Percentiles rank a stretch among this genome's conserved stretches.
Evolutionary conservation across 2,329 filamentous ascomycete genomes (phyloP).

Genomic region (Calonectria ilicicola): DNA sequence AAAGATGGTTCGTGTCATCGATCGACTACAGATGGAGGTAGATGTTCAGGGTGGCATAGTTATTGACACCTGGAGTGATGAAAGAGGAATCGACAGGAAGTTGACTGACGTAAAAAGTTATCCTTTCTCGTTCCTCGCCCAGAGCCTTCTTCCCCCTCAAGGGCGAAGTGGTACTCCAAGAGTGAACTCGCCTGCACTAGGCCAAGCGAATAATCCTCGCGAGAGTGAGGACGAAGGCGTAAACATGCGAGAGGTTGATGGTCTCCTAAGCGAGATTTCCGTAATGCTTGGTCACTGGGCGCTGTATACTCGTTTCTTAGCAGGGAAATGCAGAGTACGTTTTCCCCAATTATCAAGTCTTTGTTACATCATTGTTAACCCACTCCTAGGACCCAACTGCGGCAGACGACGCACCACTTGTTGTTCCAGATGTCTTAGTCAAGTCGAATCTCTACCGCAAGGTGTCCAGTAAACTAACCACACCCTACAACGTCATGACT

Average conservation of each 20-base stretch:
- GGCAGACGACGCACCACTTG: slow-evolving; percentile 67
- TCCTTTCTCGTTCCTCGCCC: slow-evolving; percentile 95
- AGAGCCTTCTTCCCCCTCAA: slow-evolving; percentile 86
- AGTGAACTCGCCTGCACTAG: slow-evolving; percentile 80
- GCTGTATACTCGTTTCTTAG: slow-evolving; percentile 89
- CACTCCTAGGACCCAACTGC: slow-evolving; percentile 59
- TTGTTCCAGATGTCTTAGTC: slow-evolving; percentile 78
- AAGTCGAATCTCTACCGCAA: slow-evolving; percentile 87
- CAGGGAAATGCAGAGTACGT: slow-evolving; percentile 84
- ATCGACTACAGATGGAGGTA: slow-evolving; percentile 91
- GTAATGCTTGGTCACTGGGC: slow-evolving; percentile 96
- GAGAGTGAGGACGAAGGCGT: slow-evolving; percentile 90
- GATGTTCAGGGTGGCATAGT: slow-evolving; percentile 97
- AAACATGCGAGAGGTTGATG: slow-evolving; percentile 96
- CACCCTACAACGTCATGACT: slow-evolving; percentile 91
- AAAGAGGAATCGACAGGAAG: slow-evolving; percentile 84
- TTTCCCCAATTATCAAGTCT: background rate
- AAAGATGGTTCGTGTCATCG: slow-evolving; percentile 95
- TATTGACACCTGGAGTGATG: slow-evolving; percentile 94
- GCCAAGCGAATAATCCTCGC: slow-evolving; percentile 64
- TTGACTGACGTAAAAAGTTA: slow-evolving; percentile 98
- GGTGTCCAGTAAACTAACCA: slow-evolving; percentile 77
- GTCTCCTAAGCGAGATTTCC: slow-evolving; percentile 85
- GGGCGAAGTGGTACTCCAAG: slow-evolving; percentile 74
- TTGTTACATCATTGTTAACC: slow-evolving; percentile 24